These are phyloP conservation scores for Mediolabrus comicus DNA, from an alignment of 108 stramenopile species.

Conservation along the genomic window DNA sequence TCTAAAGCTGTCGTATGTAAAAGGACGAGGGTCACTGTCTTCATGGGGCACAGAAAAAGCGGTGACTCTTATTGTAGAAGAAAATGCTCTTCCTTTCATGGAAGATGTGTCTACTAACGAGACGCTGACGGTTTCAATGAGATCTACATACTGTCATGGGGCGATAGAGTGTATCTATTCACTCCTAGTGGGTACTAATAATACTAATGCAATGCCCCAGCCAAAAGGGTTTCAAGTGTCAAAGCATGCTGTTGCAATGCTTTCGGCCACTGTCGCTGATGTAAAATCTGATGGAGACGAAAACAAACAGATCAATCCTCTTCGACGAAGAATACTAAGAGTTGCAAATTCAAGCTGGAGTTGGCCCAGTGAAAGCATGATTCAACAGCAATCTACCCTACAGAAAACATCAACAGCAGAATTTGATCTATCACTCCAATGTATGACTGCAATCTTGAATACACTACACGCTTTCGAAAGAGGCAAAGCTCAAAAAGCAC, in stretches of 20 bases:
- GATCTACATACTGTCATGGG: slow-evolving; percentile 8
- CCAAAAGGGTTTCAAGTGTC: slow-evolving; percentile 21
- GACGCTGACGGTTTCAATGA: slow-evolving; percentile 1
- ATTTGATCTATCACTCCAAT: slow-evolving; percentile 14
- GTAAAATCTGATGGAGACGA: slow-evolving; percentile 50
- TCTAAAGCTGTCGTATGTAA: slow-evolving; percentile 17
- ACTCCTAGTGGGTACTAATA: slow-evolving; percentile 18
- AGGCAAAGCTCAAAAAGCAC: slow-evolving; percentile 9
- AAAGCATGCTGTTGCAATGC: slow-evolving; percentile 54
- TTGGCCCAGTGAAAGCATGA: slow-evolving; percentile 18
- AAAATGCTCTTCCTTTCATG: slow-evolving; percentile 34
- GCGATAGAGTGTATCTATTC: slow-evolving; percentile 33
- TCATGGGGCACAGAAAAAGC: slow-evolving; percentile 48
- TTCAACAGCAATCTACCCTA: slow-evolving; percentile 1
- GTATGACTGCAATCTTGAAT: slow-evolving; percentile 24
- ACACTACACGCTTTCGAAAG: slow-evolving; percentile 27
- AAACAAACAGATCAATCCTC: slow-evolving; percentile 50
- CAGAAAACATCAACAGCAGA: background rate
- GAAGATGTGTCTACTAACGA: background rate
- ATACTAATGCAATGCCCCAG: background rate
- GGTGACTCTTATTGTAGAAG: slow-evolving; percentile 29
- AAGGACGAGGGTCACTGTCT: slow-evolving; percentile 13
- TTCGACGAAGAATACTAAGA: slow-evolving; percentile 40
- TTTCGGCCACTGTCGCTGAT: slow-evolving; percentile 67
- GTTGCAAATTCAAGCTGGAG: slow-evolving; percentile 35